Conservation (phyloP, 768 basidiomycete species). For the Tylopilus intermedius region DNA sequence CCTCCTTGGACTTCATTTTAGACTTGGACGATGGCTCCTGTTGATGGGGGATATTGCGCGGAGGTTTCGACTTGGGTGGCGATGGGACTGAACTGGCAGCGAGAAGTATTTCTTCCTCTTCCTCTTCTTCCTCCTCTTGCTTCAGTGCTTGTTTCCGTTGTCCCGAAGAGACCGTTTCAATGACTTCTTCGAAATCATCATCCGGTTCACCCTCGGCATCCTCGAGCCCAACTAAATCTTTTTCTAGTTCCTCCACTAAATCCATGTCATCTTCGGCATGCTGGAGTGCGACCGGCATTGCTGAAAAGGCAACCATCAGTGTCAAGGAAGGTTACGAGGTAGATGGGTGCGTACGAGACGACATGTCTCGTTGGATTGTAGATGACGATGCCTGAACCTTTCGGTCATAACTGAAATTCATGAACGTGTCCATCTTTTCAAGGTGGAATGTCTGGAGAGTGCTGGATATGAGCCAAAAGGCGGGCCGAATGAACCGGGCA, state of each 20-base stretch:
- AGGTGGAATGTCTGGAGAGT: constrained; percentile 57
- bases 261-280: constrained; percentile 29
- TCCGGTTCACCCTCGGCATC: constrained; percentile 39
- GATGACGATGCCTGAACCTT: constrained; percentile 26
- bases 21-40: constrained; percentile 22
- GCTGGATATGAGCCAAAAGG: constrained; percentile 6
- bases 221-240: constrained; percentile 26
- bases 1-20: constrained; percentile 25
- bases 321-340: background rate
- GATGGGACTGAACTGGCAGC: constrained; percentile 17
- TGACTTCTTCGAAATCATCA: constrained; percentile 41
- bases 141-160: constrained; percentile 31
- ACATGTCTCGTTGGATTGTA: constrained; percentile 10
- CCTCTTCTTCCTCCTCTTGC: constrained; percentile 27
- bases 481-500: constrained; percentile 6
- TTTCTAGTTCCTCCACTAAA: constrained; percentile 26
- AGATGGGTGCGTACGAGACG: constrained; percentile 20
- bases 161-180: constrained; percentile 27
- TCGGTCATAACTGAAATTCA: constrained; percentile 50
- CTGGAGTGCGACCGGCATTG: constrained; percentile 15
- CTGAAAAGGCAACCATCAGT: constrained; percentile 10
- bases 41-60: constrained; percentile 24
- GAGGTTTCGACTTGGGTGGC: constrained; percentile 32
- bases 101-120: constrained; percentile 34
- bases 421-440: constrained; percentile 68